phyloP scores from a whole-genome alignment of 2,329 filamentous ascomycete species.

The Truncatella angustata region DNA sequence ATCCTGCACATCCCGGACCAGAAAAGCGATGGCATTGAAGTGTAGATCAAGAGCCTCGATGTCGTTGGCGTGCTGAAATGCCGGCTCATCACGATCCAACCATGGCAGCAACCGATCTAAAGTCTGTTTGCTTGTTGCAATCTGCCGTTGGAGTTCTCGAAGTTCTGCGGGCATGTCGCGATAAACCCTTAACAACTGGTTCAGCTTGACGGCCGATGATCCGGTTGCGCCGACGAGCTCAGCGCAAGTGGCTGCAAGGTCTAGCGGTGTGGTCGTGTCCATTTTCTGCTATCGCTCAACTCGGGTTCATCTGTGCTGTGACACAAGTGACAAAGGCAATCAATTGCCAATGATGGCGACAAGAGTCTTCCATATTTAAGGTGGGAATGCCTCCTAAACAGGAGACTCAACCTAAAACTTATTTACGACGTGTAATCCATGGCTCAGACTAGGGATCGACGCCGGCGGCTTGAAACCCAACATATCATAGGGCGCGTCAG shows the following conservation, averaged over 20 bases:
- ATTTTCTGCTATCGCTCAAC: neutral
- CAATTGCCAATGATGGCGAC: too few relatives aligned
- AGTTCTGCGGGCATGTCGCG: constrained; percentile 9
- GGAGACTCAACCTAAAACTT: too few relatives aligned
- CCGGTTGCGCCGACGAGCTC: constrained; percentile 8
- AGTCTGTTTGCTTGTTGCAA: constrained; percentile 5
- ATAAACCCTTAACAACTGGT: constrained; percentile 11
- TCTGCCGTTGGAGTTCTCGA: constrained; percentile 6
- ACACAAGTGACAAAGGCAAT: too few relatives aligned
- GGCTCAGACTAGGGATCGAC: neutral
- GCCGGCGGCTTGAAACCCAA: neutral
- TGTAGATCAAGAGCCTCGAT: constrained; percentile 3
- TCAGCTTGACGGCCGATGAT: constrained; percentile 10
- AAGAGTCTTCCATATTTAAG: too few relatives aligned
- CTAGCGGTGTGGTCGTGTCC: neutral
- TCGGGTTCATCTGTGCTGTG: too few relatives aligned
- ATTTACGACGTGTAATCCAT: too few relatives aligned
- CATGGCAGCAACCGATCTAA: constrained; percentile 10
- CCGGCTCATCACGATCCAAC: constrained; percentile 12
- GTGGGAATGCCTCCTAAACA: too few relatives aligned
- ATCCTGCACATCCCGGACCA: constrained; percentile 9
- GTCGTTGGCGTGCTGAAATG: constrained; percentile 6
- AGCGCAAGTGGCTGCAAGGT: constrained; percentile 11
- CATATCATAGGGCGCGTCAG: neutral
- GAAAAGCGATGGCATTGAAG: constrained; percentile 7